These are phyloP conservation scores for Teratosphaeriaceae sp. DNA, from an alignment of 2,329 filamentous ascomycete species.

Conservation along the genomic window DNA sequence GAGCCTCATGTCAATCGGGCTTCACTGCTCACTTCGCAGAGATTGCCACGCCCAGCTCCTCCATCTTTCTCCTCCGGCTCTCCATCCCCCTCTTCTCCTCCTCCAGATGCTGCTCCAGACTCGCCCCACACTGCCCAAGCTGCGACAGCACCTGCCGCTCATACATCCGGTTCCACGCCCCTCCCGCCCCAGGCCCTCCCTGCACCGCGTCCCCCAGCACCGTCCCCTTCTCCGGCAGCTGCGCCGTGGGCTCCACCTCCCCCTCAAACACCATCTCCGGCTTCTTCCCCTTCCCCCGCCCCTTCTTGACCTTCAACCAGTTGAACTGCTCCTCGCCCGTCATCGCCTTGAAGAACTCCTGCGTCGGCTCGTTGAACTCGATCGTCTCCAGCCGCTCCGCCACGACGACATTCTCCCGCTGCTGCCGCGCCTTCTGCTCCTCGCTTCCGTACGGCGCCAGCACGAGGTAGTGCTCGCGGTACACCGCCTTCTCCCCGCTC, in stretches of 20 bases:
- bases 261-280: slow-evolving; percentile 48
- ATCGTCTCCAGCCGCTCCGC: slow-evolving; percentile 88
- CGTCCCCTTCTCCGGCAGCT: slow-evolving; percentile 56
- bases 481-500: slow-evolving; percentile 87
- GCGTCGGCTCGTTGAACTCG: slow-evolving; percentile 94
- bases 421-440: slow-evolving; percentile 63
- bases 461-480: slow-evolving; percentile 86
- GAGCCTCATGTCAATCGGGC: no score
- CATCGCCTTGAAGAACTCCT: slow-evolving; percentile 81
- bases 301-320: slow-evolving; percentile 50
- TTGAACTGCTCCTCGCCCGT: slow-evolving; percentile 62
- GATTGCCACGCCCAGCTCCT: slow-evolving; percentile 18
- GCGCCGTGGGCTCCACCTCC: slow-evolving; percentile 56
- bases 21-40: slow-evolving; percentile 13
- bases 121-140: slow-evolving; percentile 53
- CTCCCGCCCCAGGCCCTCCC: slow-evolving; percentile 57
- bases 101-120: slow-evolving; percentile 44
- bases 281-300: slow-evolving; percentile 47
- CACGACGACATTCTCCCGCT: slow-evolving; percentile 58
- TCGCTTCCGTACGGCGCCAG: slow-evolving; percentile 81
- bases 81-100: slow-evolving; percentile 25
- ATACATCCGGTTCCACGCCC: slow-evolving; percentile 41
- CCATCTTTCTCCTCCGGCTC: slow-evolving; percentile 22
- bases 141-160: slow-evolving; percentile 25
- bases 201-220: slow-evolving; percentile 54